Base-by-base conservation (phyloP, 108 stramenopile genomes). In the Skeletonema costatum region DNA sequence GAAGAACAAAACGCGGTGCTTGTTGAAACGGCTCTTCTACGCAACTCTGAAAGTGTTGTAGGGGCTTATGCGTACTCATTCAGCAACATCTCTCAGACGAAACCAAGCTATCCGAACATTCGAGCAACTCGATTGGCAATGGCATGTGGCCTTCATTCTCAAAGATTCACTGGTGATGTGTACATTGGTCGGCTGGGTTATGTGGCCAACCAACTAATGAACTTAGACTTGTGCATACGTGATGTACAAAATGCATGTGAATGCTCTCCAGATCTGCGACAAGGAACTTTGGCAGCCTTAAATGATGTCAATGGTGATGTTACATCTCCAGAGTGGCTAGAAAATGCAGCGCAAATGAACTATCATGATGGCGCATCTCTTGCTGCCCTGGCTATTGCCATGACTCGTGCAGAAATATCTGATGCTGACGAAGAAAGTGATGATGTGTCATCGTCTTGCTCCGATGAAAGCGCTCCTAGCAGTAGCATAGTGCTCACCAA, bases 61-160 rank as follows among this genome's bases (percentile, higher is more conserved):
- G 77, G 77, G 77, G 77, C 7, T 46, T 77, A 66, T 64, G 77
- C 68, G 1, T 77, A 77, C 21, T 59, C 77, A 0, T 32, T 77
- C 16, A 68, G 77, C 63, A 50, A 6, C 70, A 48, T 48, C 5
- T 39, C 53, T 33, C 70, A 39, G 14, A 42, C 35, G 32, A 4
- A 25, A 32, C 17, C 33, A 9, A 60, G 32, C 14, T 12, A 29
- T 9, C 82, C 84, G 7, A 95, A 95, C 66, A 44, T 90, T 35
- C 81, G 94, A 19, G 95, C 93, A 3, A 93, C 93, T 2, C 62
- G 89, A 38, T 80, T 96, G 70, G 88, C 91, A 56, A 93, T 93
- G 95, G 89, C 93, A 10, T 92, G 91, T 64, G 95, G 95, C 19
- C 61, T 86, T 13, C 83, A 90, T 44, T 76, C 86, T 2, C 60